Evolutionary conservation across 257 asterid genomes (phyloP).

Genomic region (Solanum pimpinellifolium): DNA sequence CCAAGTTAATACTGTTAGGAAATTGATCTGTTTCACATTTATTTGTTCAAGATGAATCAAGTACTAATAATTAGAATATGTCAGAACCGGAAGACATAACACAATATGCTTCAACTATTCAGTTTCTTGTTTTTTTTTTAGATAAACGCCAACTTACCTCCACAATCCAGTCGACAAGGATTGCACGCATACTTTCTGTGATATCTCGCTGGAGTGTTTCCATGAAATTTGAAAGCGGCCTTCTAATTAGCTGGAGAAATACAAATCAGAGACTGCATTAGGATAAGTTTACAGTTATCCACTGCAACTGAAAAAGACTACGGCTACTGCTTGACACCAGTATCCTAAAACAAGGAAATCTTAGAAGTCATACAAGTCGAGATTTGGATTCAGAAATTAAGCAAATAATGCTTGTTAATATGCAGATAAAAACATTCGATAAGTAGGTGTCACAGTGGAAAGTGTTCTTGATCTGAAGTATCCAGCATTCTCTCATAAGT

Average conservation of each 20-base stretch:
- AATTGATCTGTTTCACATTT: neutral
- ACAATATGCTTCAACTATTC: neutral
- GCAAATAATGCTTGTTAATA: neutral
- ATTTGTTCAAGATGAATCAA: neutral
- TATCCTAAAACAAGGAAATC: neutral
- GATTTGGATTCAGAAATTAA: neutral
- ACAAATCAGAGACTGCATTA: neutral
- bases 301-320: neutral
- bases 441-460: neutral
- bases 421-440: neutral
- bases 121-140: neutral
- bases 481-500: neutral
- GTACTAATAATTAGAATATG: neutral
- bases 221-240: slow-evolving; percentile 53
- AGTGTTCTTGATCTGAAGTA: neutral
- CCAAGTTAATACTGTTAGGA: neutral
- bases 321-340: neutral
- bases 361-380: neutral
- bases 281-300: neutral
- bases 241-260: slow-evolving; percentile 39
- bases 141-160: slow-evolving; percentile 37
- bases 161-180: slow-evolving; percentile 89
- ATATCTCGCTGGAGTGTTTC: slow-evolving; percentile 67
- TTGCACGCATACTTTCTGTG: slow-evolving; percentile 59
- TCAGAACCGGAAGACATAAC: neutral